Conservation (phyloP, 352 stramenopile genomes). For the Phytophthora idaei region DNA sequence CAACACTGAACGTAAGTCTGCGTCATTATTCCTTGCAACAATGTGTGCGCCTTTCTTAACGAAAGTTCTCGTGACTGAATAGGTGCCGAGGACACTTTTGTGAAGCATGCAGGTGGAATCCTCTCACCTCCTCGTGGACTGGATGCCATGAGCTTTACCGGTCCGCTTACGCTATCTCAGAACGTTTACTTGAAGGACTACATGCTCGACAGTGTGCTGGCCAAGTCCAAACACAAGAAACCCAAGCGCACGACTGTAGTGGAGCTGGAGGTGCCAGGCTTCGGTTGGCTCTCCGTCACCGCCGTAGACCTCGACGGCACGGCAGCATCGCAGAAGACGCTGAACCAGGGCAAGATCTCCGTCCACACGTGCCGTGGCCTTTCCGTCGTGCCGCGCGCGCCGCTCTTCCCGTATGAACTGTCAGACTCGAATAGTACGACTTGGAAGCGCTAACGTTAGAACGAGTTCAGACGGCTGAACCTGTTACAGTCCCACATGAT, state of each 20-base stretch:
- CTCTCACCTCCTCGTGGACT: conserved; percentile 79
- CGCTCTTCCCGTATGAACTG: conserved; percentile 84
- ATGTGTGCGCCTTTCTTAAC: conserved; percentile 4
- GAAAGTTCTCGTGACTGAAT: neutral
- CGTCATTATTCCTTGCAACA: neutral
- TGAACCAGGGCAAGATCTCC: conserved; percentile 63
- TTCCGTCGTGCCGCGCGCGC: conserved; percentile 53
- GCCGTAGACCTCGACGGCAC: conserved; percentile 85
- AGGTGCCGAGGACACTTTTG: conserved; percentile 78
- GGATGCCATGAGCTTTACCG: conserved; percentile 79
- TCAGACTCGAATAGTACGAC: conserved; percentile 74
- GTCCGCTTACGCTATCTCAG: conserved; percentile 54
- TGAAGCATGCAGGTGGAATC: conserved; percentile 79
- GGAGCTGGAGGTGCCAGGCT: conserved; percentile 79
- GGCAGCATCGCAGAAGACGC: conserved; percentile 59
- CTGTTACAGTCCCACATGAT: conserved; percentile 10
- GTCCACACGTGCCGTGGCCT: conserved; percentile 72
- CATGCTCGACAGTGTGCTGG: conserved; percentile 60
- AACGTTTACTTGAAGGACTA: conserved; percentile 77
- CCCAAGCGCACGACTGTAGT: conserved; percentile 81
- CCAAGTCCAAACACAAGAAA: conserved; percentile 81
- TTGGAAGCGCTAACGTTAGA: conserved; percentile 67
- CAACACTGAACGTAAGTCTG: conserved; percentile 76
- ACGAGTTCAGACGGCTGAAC: neutral
- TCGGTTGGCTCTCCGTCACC: conserved; percentile 82